Conservation (phyloP, 1,284 basidiomycete genomes). For the Violaceomyces palustris region DNA sequence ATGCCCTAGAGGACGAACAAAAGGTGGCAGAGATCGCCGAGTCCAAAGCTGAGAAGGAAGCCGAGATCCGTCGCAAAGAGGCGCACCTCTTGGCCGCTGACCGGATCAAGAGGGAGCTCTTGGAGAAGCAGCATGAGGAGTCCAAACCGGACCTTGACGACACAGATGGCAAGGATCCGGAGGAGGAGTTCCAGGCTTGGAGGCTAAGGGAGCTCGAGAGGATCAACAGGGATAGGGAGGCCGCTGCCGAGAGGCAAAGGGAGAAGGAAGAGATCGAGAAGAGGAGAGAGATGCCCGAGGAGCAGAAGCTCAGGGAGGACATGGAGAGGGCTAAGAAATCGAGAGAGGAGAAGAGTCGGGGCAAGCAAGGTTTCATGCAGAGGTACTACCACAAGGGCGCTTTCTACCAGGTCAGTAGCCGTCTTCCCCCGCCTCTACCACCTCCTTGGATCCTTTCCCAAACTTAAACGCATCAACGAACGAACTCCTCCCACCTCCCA, state of each 20-base stretch:
- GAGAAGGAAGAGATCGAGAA: slow-evolving; percentile 86
- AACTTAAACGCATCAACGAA: too few relatives aligned
- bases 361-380: slow-evolving; percentile 85
- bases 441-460: too few relatives aligned
- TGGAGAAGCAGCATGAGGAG: slow-evolving; percentile 79
- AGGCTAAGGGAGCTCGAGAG: slow-evolving; percentile 82
- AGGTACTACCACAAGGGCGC: slow-evolving; percentile 99
- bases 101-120: slow-evolving; percentile 73
- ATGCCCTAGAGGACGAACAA: too few relatives aligned
- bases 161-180: slow-evolving; percentile 85
- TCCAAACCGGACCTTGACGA: slow-evolving; percentile 84
- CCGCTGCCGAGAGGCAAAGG: slow-evolving; percentile 67
- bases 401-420: slow-evolving; percentile 75
- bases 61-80: slow-evolving; percentile 65
- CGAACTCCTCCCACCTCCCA: too few relatives aligned
- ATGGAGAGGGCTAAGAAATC: slow-evolving; percentile 73
- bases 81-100: slow-evolving; percentile 81
- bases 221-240: slow-evolving; percentile 85
- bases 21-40: slow-evolving; percentile 56
- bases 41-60: slow-evolving; percentile 67
- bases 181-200: slow-evolving; percentile 92
- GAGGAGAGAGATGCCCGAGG: slow-evolving; percentile 83
- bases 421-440: slow-evolving; percentile 3
- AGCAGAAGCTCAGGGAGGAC: slow-evolving; percentile 78
- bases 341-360: slow-evolving; percentile 74